Conservation (phyloP, 768 basidiomycete species). For the Cantharellus anzutake region DNA sequence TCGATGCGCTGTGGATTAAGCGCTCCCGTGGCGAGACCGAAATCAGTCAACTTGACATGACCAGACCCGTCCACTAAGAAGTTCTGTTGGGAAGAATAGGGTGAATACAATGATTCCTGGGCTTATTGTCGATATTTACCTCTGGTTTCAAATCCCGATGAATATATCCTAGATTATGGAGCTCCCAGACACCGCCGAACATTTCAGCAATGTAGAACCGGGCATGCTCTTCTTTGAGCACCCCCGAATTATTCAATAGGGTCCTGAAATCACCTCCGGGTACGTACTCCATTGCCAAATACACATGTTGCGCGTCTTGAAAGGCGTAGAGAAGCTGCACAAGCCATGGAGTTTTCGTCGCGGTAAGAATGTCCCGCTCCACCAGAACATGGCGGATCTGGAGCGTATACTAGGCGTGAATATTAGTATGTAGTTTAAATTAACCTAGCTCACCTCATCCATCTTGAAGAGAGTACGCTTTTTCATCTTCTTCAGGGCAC, state of each 20-base stretch:
- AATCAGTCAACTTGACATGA: conserved; percentile 95
- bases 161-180: conserved; percentile 95
- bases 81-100: conserved; percentile 34
- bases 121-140: conserved; percentile 26
- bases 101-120: not conserved
- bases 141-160: conserved; percentile 97
- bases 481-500: conserved; percentile 93
- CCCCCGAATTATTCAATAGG: conserved; percentile 91
- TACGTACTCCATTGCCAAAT: conserved; percentile 98
- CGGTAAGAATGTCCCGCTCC: conserved; percentile 92
- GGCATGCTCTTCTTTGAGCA: conserved; percentile 93
- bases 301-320: conserved; percentile 79
- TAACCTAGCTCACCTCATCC: conserved; percentile 59
- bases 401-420: conserved; percentile 1
- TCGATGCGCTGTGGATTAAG: conserved; percentile 90
- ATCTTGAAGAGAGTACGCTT: conserved; percentile 92
- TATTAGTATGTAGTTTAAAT: not conserved
- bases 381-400: conserved; percentile 95
- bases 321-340: conserved; percentile 91
- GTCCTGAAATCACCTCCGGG: conserved; percentile 98
- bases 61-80: conserved; percentile 91
- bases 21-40: conserved; percentile 91
- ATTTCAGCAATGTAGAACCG: conserved; percentile 96
- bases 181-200: conserved; percentile 84
- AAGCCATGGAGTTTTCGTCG: conserved; percentile 95